phyloP scores from a whole-genome alignment of 2,329 filamentous ascomycete genomes.

The Exophiala viscosa region DNA sequence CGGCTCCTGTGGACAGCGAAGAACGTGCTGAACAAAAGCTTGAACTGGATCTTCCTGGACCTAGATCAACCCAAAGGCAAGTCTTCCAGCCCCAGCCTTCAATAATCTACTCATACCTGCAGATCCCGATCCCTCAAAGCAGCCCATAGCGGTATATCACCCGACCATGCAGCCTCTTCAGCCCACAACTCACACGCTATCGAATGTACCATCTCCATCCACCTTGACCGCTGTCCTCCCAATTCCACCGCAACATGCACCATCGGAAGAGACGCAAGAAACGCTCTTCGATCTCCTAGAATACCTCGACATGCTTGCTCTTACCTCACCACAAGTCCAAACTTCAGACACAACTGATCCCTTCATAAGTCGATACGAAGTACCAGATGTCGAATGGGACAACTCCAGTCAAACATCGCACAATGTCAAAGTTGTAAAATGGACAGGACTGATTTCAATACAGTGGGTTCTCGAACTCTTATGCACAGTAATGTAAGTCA shows the following conservation, averaged over 20 bases:
- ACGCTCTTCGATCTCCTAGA: slow-evolving; percentile 56
- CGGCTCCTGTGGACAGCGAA: slow-evolving; percentile 73
- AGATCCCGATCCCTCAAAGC: background rate
- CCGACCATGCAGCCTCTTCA: slow-evolving; percentile 36
- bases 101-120: background rate
- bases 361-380: slow-evolving; percentile 28
- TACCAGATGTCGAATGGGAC: slow-evolving; percentile 30
- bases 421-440: slow-evolving; percentile 38
- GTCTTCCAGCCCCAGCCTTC: background rate
- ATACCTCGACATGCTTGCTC: slow-evolving; percentile 59
- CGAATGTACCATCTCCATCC: slow-evolving; percentile 27
- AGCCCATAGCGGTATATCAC: slow-evolving; percentile 26
- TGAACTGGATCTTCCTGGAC: slow-evolving; percentile 20
- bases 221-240: background rate
- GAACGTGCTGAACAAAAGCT: slow-evolving; percentile 63
- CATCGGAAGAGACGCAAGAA: slow-evolving; percentile 55
- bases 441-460: slow-evolving; percentile 41
- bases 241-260: slow-evolving; percentile 23
- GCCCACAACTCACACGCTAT: slow-evolving; percentile 28
- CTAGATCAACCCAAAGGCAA: background rate
- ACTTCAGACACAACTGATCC: slow-evolving; percentile 19
- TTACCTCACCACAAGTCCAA: slow-evolving; percentile 39
- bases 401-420: slow-evolving; percentile 27
- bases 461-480: slow-evolving; percentile 39
- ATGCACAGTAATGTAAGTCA: slow-evolving; percentile 20